Evolutionary conservation across 495 filamentous ascomycete genomes (phyloP).

Genomic region (Stereocaulon alpinum): DNA sequence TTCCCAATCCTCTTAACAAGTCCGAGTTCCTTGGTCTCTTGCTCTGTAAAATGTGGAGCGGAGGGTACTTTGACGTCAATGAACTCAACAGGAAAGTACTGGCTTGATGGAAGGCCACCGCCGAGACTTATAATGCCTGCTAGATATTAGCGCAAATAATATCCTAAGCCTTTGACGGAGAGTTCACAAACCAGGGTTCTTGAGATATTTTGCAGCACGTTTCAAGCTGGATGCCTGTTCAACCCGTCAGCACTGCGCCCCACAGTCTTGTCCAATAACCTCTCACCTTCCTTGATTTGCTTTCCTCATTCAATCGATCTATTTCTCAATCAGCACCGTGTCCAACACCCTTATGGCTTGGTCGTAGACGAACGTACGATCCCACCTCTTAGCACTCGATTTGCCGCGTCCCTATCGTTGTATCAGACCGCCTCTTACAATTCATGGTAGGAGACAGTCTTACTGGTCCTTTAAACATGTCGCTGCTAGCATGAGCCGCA

Average conservation of each 20-base stretch:
- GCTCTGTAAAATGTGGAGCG: conserved; percentile 57
- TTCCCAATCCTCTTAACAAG: conserved; percentile 58
- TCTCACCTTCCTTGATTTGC: conserved; percentile 30
- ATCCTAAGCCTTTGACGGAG: not conserved
- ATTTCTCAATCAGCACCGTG: not conserved
- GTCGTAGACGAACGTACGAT: conserved; percentile 48
- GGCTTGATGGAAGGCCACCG: conserved; percentile 77
- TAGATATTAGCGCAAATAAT: not conserved
- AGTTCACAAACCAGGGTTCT: conserved; percentile 46
- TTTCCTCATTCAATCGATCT: conserved; percentile 52
- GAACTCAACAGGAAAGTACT: conserved; percentile 78
- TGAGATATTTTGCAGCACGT: conserved; percentile 62
- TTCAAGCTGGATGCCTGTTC: conserved; percentile 44
- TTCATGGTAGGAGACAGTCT: conserved; percentile 16
- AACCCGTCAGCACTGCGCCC: not conserved
- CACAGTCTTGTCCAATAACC: too few species aligned
- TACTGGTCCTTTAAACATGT: conserved; percentile 73
- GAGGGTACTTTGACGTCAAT: conserved; percentile 58
- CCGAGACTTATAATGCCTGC: conserved; percentile 74
- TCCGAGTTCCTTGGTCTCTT: conserved; percentile 45
- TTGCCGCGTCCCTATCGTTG: conserved; percentile 45
- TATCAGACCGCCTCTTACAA: conserved; percentile 1
- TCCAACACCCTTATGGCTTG: not conserved
- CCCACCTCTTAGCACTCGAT: conserved; percentile 73
- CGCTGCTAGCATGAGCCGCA: conserved; percentile 65